Evolutionary conservation across 305 asterid species (phyloP), one percentile per base, ranked within the genome.

Genomic region (Plantago coronopus): DNA sequence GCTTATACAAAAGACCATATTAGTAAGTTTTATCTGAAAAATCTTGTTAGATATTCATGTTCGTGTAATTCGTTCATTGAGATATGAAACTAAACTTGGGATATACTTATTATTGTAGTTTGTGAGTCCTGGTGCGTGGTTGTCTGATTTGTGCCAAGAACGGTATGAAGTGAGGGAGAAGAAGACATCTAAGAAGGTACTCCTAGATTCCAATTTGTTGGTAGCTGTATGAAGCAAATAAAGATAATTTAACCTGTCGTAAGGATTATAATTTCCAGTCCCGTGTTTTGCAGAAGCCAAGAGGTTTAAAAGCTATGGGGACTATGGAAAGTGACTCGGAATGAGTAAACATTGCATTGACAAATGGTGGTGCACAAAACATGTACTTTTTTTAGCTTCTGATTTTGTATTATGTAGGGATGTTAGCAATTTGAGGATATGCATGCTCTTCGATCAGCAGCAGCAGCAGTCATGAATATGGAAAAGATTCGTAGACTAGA

Each of bases 81-180:
- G 72, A 27, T 47, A 12, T 57, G 22, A 53, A 19, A 48, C 17
- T 19, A 11, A 18, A 34, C 7, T 0, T 23, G 43, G 20, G n/a
- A 7, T 54, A 5, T 55, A 27, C 47, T 2, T 64, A 29, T 44
- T 74, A 22, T 17, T 65, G 75, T 65, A 91, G 98, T 62, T 83
- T 72, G 98, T 91, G 57, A 89, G 86, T 59, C 98, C 96, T 0
- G 96, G 98, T 29, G 81, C 96, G 1, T 91, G 96, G 98, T 74
- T 90, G 71, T 72, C 93, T 4, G 97, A 90, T 48, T 76, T 90
- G 82, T 87, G 95, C 72, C 88, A 83, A 59, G 97, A 90, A 76
- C 83, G 97, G 89, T 90, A 90, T 46, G 95, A 90, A 82, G 97
- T 90, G 46, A 85, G 96, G 73, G 97, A 85, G 81, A 87, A 90